These are phyloP conservation scores for Leucosporidium creatinivorum DNA, from an alignment of 768 basidiomycete genomes.

Conservation along the genomic window DNA sequence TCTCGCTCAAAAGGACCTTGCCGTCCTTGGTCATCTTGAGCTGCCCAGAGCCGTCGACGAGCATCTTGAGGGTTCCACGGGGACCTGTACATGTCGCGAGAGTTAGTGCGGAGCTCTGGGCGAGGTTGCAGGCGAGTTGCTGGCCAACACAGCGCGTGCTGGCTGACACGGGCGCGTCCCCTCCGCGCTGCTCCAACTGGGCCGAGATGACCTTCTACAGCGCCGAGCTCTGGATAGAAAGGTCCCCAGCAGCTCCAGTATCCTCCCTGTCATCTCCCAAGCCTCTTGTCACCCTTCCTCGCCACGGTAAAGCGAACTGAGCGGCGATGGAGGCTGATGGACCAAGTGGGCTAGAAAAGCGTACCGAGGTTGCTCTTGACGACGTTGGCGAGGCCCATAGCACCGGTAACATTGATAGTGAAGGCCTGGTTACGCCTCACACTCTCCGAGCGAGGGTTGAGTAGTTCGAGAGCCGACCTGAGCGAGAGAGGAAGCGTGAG, in stretches of 20 bases:
- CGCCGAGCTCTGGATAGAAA: neutral
- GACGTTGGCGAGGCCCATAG: constrained; percentile 93
- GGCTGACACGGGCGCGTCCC: neutral
- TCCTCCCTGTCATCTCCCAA: neutral
- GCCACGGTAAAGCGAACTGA: neutral
- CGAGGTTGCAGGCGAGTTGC: no score
- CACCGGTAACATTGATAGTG: constrained; percentile 44
- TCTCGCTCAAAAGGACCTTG: constrained; percentile 94
- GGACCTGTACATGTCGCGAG: constrained; percentile 55
- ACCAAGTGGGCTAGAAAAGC: constrained; percentile 15
- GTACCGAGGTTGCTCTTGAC: constrained; percentile 93
- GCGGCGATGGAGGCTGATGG: neutral
- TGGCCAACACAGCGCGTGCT: no score
- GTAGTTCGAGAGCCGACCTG: constrained; percentile 43
- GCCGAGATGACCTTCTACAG: neutral
- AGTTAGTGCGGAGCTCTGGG: neutral
- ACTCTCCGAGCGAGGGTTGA: constrained; percentile 42
- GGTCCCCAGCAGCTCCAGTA: neutral
- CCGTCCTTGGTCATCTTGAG: constrained; percentile 99
- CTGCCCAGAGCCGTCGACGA: constrained; percentile 94
- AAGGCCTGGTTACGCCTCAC: constrained; percentile 44
- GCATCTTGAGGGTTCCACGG: constrained; percentile 96
- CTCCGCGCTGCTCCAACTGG: neutral
- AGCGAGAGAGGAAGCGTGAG: neutral
- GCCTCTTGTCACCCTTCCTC: neutral